Evolutionary conservation across 495 filamentous ascomycete genomes (phyloP).

Genomic region (Thozetella sp.): DNA sequence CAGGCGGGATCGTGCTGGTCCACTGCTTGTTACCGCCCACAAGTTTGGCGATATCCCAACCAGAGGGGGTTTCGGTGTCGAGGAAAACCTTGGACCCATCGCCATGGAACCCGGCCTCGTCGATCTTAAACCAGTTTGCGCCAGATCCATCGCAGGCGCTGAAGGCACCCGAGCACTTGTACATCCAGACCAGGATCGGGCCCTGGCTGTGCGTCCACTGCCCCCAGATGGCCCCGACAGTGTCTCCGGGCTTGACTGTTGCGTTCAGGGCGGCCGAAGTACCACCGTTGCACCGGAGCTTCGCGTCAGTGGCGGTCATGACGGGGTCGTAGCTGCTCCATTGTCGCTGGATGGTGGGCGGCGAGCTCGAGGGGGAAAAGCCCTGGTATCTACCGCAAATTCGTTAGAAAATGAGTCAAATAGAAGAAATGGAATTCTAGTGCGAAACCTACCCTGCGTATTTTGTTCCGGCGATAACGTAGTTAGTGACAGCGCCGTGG

Average conservation of each 20-base stretch:
- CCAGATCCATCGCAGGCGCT: slow-evolving; percentile 43
- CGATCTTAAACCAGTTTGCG: slow-evolving; percentile 62
- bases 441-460: slow-evolving; percentile 42
- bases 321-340: slow-evolving; percentile 58
- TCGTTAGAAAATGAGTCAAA: not conserved
- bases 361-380: slow-evolving; percentile 43
- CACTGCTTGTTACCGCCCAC: slow-evolving; percentile 50
- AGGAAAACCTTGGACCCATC: slow-evolving; percentile 28
- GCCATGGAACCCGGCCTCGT: slow-evolving; percentile 51
- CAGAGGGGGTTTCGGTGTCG: slow-evolving; percentile 24
- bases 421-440: not conserved
- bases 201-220: slow-evolving; percentile 62
- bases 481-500: slow-evolving; percentile 60
- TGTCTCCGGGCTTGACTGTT: slow-evolving; percentile 43
- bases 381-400: slow-evolving; percentile 47
- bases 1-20: slow-evolving; percentile 51
- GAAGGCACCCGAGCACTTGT: slow-evolving; percentile 50
- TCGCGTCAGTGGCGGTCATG: slow-evolving; percentile 33
- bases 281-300: slow-evolving; percentile 60
- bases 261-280: slow-evolving; percentile 43
- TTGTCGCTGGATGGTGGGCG: slow-evolving; percentile 55
- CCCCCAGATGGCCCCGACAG: slow-evolving; percentile 50
- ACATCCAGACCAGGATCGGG: slow-evolving; percentile 58
- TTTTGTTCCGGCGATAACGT: slow-evolving; percentile 51
- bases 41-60: slow-evolving; percentile 34